Percentiles rank a stretch among this genome's conserved stretches.
Conservation (phyloP, 2,329 filamentous ascomycete genomes). For the Botrytis deweyae region DNA sequence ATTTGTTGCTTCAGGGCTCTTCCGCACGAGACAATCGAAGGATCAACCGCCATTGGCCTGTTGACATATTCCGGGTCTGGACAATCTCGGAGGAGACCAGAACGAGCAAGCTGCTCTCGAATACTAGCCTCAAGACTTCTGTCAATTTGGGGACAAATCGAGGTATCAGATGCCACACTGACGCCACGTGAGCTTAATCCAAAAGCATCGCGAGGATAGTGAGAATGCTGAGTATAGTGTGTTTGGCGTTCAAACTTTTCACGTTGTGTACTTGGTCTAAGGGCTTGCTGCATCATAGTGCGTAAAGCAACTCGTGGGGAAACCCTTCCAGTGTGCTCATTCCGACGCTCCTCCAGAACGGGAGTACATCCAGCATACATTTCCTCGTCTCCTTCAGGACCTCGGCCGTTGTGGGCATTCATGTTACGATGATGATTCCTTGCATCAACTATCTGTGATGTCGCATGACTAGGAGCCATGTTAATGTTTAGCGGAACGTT, state of each 20-base stretch:
- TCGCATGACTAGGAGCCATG: background rate
- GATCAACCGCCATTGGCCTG: constrained; percentile 24
- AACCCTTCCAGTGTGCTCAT: background rate
- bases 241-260: background rate
- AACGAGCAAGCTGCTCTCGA: constrained; percentile 18
- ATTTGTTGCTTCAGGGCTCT: background rate
- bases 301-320: constrained; percentile 17
- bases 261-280: background rate
- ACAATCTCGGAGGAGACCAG: constrained; percentile 18
- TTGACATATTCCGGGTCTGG: constrained; percentile 19
- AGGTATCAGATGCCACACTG: constrained; percentile 3
- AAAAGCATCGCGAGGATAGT: background rate
- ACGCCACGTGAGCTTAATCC: background rate
- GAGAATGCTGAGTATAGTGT: constrained; percentile 8
- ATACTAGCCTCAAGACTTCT: constrained; percentile 18
- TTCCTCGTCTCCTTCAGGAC: background rate
- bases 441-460: background rate
- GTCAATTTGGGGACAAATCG: constrained; percentile 3
- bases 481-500: constrained; percentile 8
- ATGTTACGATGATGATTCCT: background rate
- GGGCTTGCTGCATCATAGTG: constrained; percentile 13
- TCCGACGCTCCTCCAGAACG: background rate
- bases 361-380: background rate
- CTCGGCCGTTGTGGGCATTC: background rate
- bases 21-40: constrained; percentile 31